Evolutionary conservation across 306 rosid species (phyloP).

Genomic region (Alnus rubra): DNA sequence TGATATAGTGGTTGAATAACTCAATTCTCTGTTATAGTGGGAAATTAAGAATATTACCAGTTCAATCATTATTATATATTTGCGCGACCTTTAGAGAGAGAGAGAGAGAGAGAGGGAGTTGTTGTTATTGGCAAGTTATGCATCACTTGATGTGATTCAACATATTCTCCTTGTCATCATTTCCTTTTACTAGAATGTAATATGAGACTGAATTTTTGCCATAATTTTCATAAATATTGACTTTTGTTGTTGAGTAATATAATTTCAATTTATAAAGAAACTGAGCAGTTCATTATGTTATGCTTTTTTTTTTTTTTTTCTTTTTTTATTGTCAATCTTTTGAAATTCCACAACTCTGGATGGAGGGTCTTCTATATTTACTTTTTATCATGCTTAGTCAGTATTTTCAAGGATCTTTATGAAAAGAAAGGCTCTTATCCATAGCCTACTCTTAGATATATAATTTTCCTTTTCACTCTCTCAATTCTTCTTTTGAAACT

Average conservation of each 20-base stretch:
- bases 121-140: background rate
- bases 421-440: background rate
- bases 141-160: background rate
- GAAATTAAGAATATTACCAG: too few species aligned
- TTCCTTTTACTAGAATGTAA: background rate
- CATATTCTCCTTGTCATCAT: constrained; percentile 5
- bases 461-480: constrained; percentile 5
- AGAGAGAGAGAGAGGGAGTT: background rate
- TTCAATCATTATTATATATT: too few species aligned
- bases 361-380: too few species aligned
- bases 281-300: background rate
- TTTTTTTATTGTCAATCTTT: background rate
- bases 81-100: too few species aligned
- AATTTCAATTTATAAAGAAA: background rate
- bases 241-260: background rate
- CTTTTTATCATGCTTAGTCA: background rate
- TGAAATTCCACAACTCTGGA: too few species aligned
- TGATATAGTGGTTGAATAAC: background rate
- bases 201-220: background rate
- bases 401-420: constrained; percentile 5
- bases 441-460: constrained; percentile 7
- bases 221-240: background rate
- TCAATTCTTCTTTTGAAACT: constrained; percentile 23
- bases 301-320: background rate
- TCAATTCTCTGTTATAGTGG: too few species aligned